phyloP scores from a whole-genome alignment of 345 rosid genomes.

The Moricandia moricandioides region DNA sequence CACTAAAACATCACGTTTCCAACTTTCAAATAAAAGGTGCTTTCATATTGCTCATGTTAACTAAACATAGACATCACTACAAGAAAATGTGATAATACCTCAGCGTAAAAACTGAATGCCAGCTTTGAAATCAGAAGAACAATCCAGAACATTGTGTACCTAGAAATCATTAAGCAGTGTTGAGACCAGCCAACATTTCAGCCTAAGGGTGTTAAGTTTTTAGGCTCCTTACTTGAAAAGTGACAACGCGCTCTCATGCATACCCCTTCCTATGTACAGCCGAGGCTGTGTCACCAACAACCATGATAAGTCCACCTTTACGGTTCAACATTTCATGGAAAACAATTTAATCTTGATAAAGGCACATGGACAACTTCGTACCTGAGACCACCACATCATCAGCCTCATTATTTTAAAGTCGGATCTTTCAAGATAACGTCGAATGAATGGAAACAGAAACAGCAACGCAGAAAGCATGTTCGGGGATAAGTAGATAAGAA shows the following conservation, averaged over 20 bases:
- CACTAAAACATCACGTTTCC: conserved; percentile 7
- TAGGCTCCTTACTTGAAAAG: conserved; percentile 48
- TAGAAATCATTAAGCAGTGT: conserved; percentile 24
- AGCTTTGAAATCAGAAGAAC: conserved; percentile 51
- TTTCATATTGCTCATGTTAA: not conserved
- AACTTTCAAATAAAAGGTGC: not conserved
- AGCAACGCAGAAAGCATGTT: conserved; percentile 51
- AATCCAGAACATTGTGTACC: conserved; percentile 67
- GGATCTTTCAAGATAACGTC: conserved; percentile 51
- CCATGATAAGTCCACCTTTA: conserved; percentile 8
- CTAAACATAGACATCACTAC: not conserved
- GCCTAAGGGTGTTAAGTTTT: not conserved
- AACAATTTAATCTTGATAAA: not conserved
- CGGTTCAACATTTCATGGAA: not conserved
- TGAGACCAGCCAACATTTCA: not conserved
- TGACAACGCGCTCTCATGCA: conserved; percentile 55
- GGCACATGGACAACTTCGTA: conserved; percentile 25
- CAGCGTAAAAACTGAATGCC: conserved; percentile 55
- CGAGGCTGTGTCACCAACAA: conserved; percentile 48
- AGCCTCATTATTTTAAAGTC: conserved; percentile 46
- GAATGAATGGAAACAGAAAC: conserved; percentile 52
- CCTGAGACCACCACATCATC: conserved; percentile 75
- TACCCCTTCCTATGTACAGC: conserved; percentile 58
- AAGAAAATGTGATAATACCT: conserved; percentile 48
- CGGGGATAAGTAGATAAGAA: conserved; percentile 52